Conservation (phyloP, 305 asterid species). For the Solanum aculeatissimum region DNA sequence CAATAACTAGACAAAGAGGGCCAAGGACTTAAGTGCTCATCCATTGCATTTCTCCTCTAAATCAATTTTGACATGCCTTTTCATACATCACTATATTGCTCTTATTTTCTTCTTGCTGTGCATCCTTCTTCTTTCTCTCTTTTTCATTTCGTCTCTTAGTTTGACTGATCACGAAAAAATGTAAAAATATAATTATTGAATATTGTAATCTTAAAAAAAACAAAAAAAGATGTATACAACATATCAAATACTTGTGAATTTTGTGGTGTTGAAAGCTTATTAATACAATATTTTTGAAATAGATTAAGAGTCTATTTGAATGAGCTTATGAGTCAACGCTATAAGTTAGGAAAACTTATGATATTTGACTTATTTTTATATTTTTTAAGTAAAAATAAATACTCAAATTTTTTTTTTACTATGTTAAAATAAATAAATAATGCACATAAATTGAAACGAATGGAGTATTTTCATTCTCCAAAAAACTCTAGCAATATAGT, state of each 20-base stretch:
- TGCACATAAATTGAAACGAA: background rate
- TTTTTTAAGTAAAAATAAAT: too few relatives aligned
- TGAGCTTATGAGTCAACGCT: too few relatives aligned
- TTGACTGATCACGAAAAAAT: background rate
- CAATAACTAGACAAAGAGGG: background rate
- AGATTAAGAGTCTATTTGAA: too few relatives aligned
- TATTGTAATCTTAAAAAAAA: background rate
- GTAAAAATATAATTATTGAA: background rate
- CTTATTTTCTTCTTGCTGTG: background rate
- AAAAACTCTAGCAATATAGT: background rate
- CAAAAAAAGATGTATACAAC: background rate
- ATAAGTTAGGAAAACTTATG: too few relatives aligned
- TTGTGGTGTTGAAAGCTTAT: background rate
- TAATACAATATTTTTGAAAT: too few relatives aligned
- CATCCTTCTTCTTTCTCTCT: background rate
- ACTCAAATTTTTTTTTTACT: too few relatives aligned
- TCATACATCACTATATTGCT: slow-evolving; percentile 7
- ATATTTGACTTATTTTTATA: too few relatives aligned
- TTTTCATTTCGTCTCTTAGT: background rate
- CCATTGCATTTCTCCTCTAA: slow-evolving; percentile 20
- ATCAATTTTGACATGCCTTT: slow-evolving; percentile 21
- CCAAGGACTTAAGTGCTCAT: slow-evolving; percentile 21
- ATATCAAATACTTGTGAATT: background rate
- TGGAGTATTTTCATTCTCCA: background rate
- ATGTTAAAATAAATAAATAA: too few relatives aligned